Evolutionary conservation across 768 basidiomycete species (phyloP).

Genomic region (Lentinus tigrinus): DNA sequence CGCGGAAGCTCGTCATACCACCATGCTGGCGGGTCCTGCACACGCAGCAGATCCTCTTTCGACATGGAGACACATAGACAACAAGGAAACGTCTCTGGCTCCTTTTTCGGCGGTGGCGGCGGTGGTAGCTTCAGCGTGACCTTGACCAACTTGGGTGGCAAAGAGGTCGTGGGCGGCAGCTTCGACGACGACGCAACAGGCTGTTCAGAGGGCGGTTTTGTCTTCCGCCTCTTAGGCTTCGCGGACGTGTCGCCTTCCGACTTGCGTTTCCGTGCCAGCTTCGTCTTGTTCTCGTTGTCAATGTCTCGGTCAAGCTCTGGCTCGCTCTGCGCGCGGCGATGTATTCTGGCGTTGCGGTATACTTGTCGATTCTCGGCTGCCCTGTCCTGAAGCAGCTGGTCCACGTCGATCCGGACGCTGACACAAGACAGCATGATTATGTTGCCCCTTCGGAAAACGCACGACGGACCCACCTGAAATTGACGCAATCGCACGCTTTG

Average conservation of each 20-base stretch:
- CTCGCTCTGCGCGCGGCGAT: not conserved
- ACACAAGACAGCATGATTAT: not conserved
- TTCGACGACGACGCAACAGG: conserved; percentile 6
- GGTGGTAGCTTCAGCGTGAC: conserved; percentile 71
- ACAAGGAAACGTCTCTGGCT: conserved; percentile 59
- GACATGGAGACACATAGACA: conserved; percentile 63
- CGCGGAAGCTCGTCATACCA: conserved; percentile 41
- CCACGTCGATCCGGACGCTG: conserved; percentile 93
- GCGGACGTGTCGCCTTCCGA: conserved; percentile 29
- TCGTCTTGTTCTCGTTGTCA: conserved; percentile 17
- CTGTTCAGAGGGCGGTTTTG: not conserved
- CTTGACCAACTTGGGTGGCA: conserved; percentile 31
- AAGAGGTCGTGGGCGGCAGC: not conserved
- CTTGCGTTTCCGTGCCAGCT: conserved; percentile 39
- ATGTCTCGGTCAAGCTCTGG: not conserved
- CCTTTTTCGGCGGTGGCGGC: conserved; percentile 50
- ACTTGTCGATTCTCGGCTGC: conserved; percentile 41
- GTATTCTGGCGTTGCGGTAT: conserved; percentile 8
- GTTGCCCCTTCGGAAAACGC: not conserved
- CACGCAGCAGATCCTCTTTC: conserved; percentile 55
- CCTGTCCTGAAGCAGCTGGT: conserved; percentile 73
- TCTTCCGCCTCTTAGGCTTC: conserved; percentile 51
- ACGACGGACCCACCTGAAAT: conserved; percentile 53
- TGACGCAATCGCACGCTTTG: conserved; percentile 70
- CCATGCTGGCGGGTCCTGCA: conserved; percentile 64